Evolutionary conservation across 495 filamentous ascomycete species (phyloP), one percentile per base, ranked within the genome.

Genomic region (Hypoxylon trugodes): DNA sequence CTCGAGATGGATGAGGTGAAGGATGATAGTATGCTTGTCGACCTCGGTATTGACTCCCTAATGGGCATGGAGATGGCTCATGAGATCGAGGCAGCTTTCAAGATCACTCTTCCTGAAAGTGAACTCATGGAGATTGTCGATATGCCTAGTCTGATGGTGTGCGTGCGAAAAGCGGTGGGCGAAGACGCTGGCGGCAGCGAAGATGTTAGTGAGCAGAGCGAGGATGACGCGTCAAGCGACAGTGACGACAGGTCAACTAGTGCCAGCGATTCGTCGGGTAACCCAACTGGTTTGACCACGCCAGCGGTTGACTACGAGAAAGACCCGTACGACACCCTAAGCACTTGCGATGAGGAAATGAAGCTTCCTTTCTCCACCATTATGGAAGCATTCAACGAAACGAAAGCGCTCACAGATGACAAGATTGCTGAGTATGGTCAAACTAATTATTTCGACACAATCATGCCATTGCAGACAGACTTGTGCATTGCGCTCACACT

Each of bases 31-130:
- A 61, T 74, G n/a, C 73, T 86, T 21, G 76, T 75, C n/a, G 80
- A 86, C 30, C 49, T 83, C 13, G 82, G 84, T 0, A 83, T 87
- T 10, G 84, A 87, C 59, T 87, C 82, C 0, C 66, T 87, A 0
- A 80, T 84, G 74, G 80, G 78, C 0, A 83, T 85, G 82, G 84
- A 87, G 67, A 58, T 86, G 55, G 79, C 75, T 1, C 73, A 72
- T 0, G 82, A 87, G 49, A 55, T 86, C 6, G 81, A 86, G 33
- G 48, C 36, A 0, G 59, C 45, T 0, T 82, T 86, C 63, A 74
- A 82, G 18, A 72, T 69, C 45, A 73, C 72, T 0, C 54, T 83
- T 2, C 51, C 69, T 2, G 55, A 61, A 2, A 69, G 65, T 0
- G 74, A 79, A 16, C 65, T 81, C 3, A 71, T 79, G 43, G 73